Evolutionary conservation across 1,284 basidiomycete genomes (phyloP).

Genomic region (Moesziomyces globuligerus): DNA sequence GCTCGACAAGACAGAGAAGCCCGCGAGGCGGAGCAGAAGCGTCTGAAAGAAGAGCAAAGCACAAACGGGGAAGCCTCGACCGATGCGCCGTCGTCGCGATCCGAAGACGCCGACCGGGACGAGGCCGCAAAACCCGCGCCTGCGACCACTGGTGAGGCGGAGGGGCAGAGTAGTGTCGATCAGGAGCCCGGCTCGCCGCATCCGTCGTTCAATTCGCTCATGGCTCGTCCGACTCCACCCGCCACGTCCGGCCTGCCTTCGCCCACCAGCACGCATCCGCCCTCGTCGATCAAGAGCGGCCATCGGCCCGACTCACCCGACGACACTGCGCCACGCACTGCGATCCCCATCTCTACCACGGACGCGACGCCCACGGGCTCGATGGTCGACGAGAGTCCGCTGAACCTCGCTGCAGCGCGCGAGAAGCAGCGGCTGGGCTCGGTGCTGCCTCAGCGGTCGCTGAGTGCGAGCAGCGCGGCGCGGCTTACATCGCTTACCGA

Average conservation of each 20-base stretch:
- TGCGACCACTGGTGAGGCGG: conserved; percentile 11
- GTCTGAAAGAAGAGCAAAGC: conserved; percentile 11
- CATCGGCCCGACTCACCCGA: conserved; percentile 27
- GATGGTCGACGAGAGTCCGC: conserved; percentile 36
- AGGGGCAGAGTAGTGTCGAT: conserved; percentile 13
- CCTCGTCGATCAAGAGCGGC: conserved; percentile 38
- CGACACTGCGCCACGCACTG: background rate
- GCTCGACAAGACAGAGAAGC: conserved; percentile 17
- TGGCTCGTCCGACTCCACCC: conserved; percentile 57
- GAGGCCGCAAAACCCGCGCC: background rate
- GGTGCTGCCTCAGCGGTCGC: conserved; percentile 26
- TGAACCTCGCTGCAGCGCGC: conserved; percentile 43
- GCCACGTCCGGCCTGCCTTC: conserved; percentile 48
- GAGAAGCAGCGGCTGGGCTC: conserved; percentile 39
- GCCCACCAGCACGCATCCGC: conserved; percentile 42
- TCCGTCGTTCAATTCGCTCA: conserved; percentile 58
- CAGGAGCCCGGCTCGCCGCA: conserved; percentile 45
- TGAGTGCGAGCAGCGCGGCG: conserved; percentile 41
- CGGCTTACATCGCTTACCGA: conserved; percentile 41
- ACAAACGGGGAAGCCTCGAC: background rate
- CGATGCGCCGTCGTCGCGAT: background rate
- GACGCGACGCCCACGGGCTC: conserved; percentile 36
- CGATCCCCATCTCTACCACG: conserved; percentile 10
- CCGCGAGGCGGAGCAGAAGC: conserved; percentile 17
- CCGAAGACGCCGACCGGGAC: background rate